Conservation (phyloP, 495 filamentous ascomycete species). For the Lentithecium fluviatile region DNA sequence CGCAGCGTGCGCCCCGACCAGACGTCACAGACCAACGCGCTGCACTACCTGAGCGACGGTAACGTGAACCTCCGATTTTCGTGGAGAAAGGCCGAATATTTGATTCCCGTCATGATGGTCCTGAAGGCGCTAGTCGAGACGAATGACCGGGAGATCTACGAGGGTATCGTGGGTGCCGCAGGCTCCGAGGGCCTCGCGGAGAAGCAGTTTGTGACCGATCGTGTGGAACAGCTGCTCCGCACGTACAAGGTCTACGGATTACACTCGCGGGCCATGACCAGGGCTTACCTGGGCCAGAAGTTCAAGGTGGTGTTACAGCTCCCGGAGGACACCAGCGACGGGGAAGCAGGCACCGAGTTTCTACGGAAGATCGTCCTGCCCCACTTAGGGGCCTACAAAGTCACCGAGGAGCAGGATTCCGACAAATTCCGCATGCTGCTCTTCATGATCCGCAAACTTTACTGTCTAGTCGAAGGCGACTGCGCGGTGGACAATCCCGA, state of each 20-base stretch:
- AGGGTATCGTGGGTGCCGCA: constrained; percentile 73
- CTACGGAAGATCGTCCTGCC: constrained; percentile 84
- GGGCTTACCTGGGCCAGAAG: constrained; percentile 80
- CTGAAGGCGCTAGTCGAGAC: constrained; percentile 93
- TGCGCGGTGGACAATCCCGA: constrained; percentile 94
- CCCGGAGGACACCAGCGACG: constrained; percentile 73
- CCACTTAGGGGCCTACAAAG: constrained; percentile 79
- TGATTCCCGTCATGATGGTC: constrained; percentile 93
- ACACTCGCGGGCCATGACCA: constrained; percentile 72
- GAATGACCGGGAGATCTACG: constrained; percentile 93
- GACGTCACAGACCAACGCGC: constrained; percentile 93
- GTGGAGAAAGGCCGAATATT: constrained; percentile 94
- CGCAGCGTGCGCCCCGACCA: constrained; percentile 92
- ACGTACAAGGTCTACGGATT: constrained; percentile 89
- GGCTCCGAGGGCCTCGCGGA: constrained; percentile 67
- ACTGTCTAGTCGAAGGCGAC: constrained; percentile 86
- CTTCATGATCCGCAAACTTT: constrained; percentile 95
- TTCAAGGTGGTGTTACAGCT: constrained; percentile 84
- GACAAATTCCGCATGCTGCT: constrained; percentile 94
- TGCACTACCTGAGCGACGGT: constrained; percentile 93
- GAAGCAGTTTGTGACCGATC: constrained; percentile 92
- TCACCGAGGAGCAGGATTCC: constrained; percentile 73
- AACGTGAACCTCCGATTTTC: constrained; percentile 97
- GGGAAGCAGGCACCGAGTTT: constrained; percentile 86
- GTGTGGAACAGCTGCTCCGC: constrained; percentile 85